Evolutionary conservation across 345 rosid genomes (phyloP), one percentile per base, ranked within the genome.

Genomic region (Mangifera indica): DNA sequence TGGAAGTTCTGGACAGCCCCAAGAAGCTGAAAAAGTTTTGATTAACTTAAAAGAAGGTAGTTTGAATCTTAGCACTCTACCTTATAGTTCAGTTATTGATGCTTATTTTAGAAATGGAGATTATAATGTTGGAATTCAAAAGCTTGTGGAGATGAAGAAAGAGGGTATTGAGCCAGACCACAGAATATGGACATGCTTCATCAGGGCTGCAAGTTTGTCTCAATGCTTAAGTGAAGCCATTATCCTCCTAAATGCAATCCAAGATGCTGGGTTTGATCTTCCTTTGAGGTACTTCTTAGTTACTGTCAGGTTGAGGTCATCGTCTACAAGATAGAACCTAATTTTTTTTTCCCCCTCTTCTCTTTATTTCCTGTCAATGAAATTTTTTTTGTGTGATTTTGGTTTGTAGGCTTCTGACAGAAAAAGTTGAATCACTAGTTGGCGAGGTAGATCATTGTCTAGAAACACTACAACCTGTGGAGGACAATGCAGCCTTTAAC

Each of bases 121-220:
- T 80, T 88, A 88, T 72, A 72, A 70, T 45, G 65, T 81, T 68
- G 98, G 90, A 74, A 89, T 90, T 77, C 85, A 89, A 78, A 94
- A 85, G 84, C 84, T 94, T 22, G 61, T 70, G 79, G 86, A 88
- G 74, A 89, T 94, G 98, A 83, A 84, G 83, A 77, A 67, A 74
- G 98, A 87, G 63, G 96, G 93, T 17, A 53, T 90, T 69, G 91
- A 88, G 75, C 87, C 92, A 67, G 98, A 94, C 81, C 93, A 90
- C 79, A 85, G 91, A 78, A 85, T 92, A 81, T 92, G 98, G 98
- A 92, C 98, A 55, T 90, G 95, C 88, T 94, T 94, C 79, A 74
- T 90, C 54, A 89, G 97, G 79, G 95, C 93, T 59, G 97, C 97
- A 61, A 94, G 98, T 83, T 79, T 92, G 72, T 80, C 84, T 40